phyloP scores from a whole-genome alignment of 768 basidiomycete species.

The Cyclocybe cylindracea region DNA sequence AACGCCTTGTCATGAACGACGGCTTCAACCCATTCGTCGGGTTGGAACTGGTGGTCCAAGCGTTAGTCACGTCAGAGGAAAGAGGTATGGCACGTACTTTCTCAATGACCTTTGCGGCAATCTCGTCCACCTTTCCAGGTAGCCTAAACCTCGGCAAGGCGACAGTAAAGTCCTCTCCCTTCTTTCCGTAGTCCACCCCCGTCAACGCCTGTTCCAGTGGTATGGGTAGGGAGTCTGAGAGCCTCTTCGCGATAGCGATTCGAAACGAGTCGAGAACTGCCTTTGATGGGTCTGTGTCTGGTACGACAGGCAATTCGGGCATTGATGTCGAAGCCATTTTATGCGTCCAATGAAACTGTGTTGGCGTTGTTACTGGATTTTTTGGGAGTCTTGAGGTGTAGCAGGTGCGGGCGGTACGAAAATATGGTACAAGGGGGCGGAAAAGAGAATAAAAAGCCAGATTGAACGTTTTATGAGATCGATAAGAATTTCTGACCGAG shows the following conservation, averaged over 20 bases:
- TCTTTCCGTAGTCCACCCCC: slow-evolving; percentile 90
- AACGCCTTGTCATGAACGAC: slow-evolving; percentile 75
- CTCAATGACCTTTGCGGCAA: slow-evolving; percentile 72
- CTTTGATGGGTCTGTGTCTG: slow-evolving; percentile 60
- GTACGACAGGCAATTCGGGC: slow-evolving; percentile 31
- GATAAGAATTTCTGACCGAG: too few species aligned
- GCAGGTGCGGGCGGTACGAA: too few species aligned
- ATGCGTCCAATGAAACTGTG: too few species aligned
- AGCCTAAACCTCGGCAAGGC: slow-evolving; percentile 91
- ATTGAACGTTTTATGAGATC: too few species aligned
- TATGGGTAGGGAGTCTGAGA: slow-evolving; percentile 69
- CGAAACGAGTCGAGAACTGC: slow-evolving; percentile 78
- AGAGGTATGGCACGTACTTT: slow-evolving; percentile 51
- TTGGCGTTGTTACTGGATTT: too few species aligned
- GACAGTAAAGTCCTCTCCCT: slow-evolving; percentile 91
- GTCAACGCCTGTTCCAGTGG: slow-evolving; percentile 77
- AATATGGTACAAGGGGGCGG: too few species aligned
- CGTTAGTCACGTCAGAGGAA: slow-evolving; percentile 3
- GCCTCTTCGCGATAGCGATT: slow-evolving; percentile 73
- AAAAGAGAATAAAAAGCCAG: too few species aligned
- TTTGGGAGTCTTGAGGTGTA: too few species aligned
- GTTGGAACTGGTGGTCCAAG: slow-evolving; percentile 62
- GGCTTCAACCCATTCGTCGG: slow-evolving; percentile 77
- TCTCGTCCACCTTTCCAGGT: slow-evolving; percentile 78
- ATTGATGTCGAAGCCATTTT: slow-evolving; percentile 1